Evolutionary conservation across 1,284 basidiomycete species (phyloP).

Genomic region (Trametes hirsuta): DNA sequence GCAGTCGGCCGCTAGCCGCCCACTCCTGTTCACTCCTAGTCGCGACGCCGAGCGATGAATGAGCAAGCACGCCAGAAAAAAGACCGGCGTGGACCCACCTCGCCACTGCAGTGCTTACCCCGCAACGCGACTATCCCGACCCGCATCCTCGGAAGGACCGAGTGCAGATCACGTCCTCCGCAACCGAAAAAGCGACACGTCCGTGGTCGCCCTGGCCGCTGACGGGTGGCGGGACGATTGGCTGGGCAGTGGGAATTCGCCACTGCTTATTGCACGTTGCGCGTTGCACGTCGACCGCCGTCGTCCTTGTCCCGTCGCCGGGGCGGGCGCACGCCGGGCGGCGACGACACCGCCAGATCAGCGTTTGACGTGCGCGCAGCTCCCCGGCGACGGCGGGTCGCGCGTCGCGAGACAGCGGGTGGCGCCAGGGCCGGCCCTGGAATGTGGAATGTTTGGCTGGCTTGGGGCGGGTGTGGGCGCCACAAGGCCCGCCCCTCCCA

Average conservation of each 20-base stretch:
- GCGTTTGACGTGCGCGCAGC: background rate
- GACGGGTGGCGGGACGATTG: no score
- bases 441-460: background rate
- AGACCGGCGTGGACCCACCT: no score
- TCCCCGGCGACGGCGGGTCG: background rate
- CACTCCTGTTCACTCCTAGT: background rate
- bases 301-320: background rate
- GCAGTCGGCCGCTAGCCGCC: background rate
- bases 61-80: no score
- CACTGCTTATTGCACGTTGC: no score
- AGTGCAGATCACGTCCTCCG: no score
- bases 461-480: background rate
- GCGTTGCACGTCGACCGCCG: background rate
- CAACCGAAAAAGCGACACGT: no score
- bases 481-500: background rate
- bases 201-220: no score
- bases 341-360: background rate
- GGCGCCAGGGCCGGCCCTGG: background rate
- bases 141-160: no score
- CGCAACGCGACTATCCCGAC: no score
- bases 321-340: background rate
- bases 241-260: no score
- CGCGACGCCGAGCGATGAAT: no score
- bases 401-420: background rate
- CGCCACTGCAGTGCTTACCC: no score